Percentiles rank a stretch among this genome's conserved stretches.
Conservation (phyloP, 768 basidiomycete genomes). For the Lyophyllum atratum region DNA sequence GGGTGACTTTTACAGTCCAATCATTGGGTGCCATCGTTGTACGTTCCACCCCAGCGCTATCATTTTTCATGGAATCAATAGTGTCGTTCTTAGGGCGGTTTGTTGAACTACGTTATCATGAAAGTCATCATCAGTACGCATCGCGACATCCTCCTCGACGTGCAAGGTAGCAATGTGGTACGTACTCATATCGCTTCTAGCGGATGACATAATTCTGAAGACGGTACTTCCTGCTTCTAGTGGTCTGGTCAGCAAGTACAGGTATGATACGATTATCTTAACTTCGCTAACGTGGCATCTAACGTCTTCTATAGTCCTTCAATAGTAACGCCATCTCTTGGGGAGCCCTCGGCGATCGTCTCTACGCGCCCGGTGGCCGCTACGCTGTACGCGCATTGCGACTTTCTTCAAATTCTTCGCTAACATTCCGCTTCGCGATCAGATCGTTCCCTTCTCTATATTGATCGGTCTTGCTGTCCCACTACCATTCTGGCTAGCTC, state of each 20-base stretch:
- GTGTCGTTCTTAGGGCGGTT: slow-evolving; percentile 27
- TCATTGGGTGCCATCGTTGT: slow-evolving; percentile 58
- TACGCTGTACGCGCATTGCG: slow-evolving; percentile 38
- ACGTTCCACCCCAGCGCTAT: slow-evolving; percentile 11
- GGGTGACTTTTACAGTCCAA: slow-evolving; percentile 63
- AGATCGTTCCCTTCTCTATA: slow-evolving; percentile 52
- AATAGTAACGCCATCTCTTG: slow-evolving; percentile 56
- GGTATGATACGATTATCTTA: slow-evolving; percentile 11
- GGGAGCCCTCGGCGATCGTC: slow-evolving; percentile 53
- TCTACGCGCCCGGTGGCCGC: slow-evolving; percentile 46
- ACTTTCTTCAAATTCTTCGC: slow-evolving; percentile 17
- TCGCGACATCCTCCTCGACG: slow-evolving; percentile 47
- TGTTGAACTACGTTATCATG: slow-evolving; percentile 56
- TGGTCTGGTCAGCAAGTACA: slow-evolving; percentile 49
- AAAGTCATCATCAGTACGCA: slow-evolving; percentile 51
- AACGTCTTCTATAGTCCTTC: slow-evolving; percentile 25
- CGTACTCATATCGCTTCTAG: slow-evolving; percentile 8
- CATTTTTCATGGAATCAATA: not conserved
- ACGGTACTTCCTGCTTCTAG: slow-evolving; percentile 19
- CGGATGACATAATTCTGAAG: no score
- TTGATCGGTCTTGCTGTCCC: no score
- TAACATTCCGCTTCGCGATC: slow-evolving; percentile 9
- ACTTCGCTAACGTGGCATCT: not conserved
- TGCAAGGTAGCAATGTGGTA: slow-evolving; percentile 57
- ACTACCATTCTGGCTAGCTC: no score